Evolutionary conservation across 192 early-diverging fungal genomes (phyloP).

Genomic region (Phlyctochytrium arcticum): DNA sequence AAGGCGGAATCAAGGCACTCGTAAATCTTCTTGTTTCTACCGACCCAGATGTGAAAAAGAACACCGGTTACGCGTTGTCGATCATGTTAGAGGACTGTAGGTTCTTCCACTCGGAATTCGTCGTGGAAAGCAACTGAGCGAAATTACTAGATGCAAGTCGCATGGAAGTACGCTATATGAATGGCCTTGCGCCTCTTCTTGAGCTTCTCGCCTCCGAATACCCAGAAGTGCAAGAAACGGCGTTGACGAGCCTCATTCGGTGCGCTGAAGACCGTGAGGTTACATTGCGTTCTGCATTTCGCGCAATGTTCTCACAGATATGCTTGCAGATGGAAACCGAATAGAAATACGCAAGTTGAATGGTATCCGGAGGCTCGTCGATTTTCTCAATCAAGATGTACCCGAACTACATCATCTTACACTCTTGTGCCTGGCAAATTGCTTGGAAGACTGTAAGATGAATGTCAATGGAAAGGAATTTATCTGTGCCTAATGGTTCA

Average conservation of each 20-base stretch:
- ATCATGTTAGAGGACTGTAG: constrained; percentile 50
- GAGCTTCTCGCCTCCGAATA: constrained; percentile 46
- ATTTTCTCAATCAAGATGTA: constrained; percentile 37
- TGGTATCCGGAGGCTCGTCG: constrained; percentile 40
- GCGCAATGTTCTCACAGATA: background rate
- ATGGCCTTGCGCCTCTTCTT: constrained; percentile 41
- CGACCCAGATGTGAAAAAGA: constrained; percentile 58
- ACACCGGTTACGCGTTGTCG: constrained; percentile 40
- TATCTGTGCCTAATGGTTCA: no score
- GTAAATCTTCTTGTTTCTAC: constrained; percentile 46
- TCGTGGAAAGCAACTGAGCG: background rate
- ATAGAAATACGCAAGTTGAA: constrained; percentile 45
- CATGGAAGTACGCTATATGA: constrained; percentile 44
- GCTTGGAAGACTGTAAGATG: constrained; percentile 48
- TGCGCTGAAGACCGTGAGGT: constrained; percentile 47
- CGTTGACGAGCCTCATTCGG: constrained; percentile 37
- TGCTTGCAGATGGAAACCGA: constrained; percentile 36
- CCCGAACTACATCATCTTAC: constrained; percentile 41
- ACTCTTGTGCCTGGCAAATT: constrained; percentile 40
- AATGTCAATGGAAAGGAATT: no score
- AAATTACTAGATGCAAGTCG: constrained; percentile 39
- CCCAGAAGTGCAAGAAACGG: constrained; percentile 48
- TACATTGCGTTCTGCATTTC: background rate
- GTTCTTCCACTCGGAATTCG: background rate
- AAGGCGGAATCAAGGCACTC: constrained; percentile 47